A percentile compares a stretch with the other conserved stretches of the same genome.
These are phyloP conservation scores for Posidonia australis DNA, from an alignment of 106 monocot species.

Conservation along the genomic window DNA sequence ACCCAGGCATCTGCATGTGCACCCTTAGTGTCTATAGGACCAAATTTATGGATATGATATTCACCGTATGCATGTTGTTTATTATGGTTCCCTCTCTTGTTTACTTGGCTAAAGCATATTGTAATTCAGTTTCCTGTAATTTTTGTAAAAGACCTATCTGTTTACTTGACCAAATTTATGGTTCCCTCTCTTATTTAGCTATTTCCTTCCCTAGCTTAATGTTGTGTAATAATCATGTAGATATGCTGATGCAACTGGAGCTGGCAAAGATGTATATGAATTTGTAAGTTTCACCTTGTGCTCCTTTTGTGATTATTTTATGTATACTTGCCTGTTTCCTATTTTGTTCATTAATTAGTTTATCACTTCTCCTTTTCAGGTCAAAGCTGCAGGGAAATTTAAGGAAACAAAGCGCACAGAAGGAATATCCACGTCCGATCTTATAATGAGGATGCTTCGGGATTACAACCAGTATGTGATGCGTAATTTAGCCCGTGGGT, in stretches of 20 bases:
- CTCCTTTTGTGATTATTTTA: background rate
- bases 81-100: too few species aligned
- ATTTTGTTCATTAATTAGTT: background rate
- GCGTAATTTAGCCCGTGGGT: conserved; percentile 85
- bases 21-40: background rate
- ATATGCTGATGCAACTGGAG: conserved; percentile 98
- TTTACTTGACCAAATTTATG: background rate
- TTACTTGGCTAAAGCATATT: background rate
- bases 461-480: conserved; percentile 83
- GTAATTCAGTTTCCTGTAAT: conserved; percentile 4
- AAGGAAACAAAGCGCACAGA: conserved; percentile 92
- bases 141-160: conserved; percentile 1
- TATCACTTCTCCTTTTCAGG: conserved; percentile 23
- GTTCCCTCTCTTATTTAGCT: too few species aligned
- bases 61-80: background rate
- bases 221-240: conserved; percentile 18
- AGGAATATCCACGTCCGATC: conserved; percentile 83
- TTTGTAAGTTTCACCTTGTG: conserved; percentile 37
- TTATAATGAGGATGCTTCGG: conserved; percentile 90
- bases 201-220: background rate
- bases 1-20: conserved; percentile 5
- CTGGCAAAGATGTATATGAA: conserved; percentile 97
- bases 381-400: conserved; percentile 69
- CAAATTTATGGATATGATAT: background rate
- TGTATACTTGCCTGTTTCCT: background rate